A percentile compares a stretch with the other conserved stretches of the same genome.
These are phyloP conservation scores for Ophiostoma quercus DNA, from an alignment of 2,329 filamentous ascomycete genomes.

Conservation along the genomic window DNA sequence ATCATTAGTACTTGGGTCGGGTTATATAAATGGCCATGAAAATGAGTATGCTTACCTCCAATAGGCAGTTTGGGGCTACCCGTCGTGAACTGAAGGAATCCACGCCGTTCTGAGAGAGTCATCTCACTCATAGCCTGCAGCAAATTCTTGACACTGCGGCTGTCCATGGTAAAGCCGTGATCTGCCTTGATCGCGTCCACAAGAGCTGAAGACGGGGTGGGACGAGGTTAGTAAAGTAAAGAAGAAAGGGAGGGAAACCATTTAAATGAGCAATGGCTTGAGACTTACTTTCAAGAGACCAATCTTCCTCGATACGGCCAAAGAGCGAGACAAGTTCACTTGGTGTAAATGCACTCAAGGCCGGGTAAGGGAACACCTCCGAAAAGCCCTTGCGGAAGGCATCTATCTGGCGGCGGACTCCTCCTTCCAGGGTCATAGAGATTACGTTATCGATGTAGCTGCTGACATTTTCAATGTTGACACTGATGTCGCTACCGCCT, in stretches of 20 bases:
- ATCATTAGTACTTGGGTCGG: neutral
- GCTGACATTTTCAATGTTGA: slow-evolving; percentile 90
- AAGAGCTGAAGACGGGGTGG: slow-evolving; percentile 53
- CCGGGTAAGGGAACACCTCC: slow-evolving; percentile 91
- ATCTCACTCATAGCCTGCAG: slow-evolving; percentile 93
- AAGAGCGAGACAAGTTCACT: slow-evolving; percentile 94
- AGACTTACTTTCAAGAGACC: slow-evolving; percentile 86
- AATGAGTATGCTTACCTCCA: slow-evolving; percentile 63
- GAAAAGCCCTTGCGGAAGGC: slow-evolving; percentile 90
- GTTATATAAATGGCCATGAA: neutral
- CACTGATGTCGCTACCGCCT: slow-evolving; percentile 65
- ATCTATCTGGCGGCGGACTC: slow-evolving; percentile 82
- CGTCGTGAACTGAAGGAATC: slow-evolving; percentile 96
- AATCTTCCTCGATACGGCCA: slow-evolving; percentile 88
- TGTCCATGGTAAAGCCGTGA: slow-evolving; percentile 98
- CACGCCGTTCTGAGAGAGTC: slow-evolving; percentile 65
- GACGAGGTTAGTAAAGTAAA: neutral
- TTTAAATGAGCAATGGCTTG: neutral
- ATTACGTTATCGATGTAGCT: slow-evolving; percentile 83
- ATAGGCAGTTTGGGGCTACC: slow-evolving; percentile 97
- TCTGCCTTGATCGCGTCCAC: slow-evolving; percentile 99
- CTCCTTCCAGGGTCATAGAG: slow-evolving; percentile 82
- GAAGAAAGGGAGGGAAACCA: neutral
- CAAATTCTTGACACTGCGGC: slow-evolving; percentile 87
- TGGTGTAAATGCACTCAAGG: slow-evolving; percentile 87